phyloP scores from a whole-genome alignment of 1,284 basidiomycete species.

The Cryptococcus jaspeensis region DNA sequence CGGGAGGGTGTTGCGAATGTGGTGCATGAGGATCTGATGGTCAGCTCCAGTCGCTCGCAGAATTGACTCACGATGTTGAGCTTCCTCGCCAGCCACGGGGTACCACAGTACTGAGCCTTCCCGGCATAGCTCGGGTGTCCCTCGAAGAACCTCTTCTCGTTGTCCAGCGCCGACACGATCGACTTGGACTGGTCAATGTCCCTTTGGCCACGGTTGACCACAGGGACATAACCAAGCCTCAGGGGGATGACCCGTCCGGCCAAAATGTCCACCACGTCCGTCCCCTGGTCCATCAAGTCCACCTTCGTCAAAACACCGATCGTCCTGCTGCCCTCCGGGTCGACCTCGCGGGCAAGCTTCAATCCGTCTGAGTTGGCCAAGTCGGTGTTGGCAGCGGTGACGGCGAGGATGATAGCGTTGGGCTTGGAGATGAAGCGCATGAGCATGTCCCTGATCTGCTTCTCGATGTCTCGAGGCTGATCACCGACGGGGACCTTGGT shows the following conservation, averaged over 20 bases:
- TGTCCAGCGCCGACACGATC: constrained; percentile 80
- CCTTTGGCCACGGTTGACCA: constrained; percentile 93
- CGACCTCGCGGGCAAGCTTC: constrained; percentile 93
- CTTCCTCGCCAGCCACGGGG: constrained; percentile 94
- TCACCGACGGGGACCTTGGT: constrained; percentile 95
- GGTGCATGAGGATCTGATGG: constrained; percentile 89
- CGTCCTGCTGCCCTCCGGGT: constrained; percentile 90
- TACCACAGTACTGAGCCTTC: constrained; percentile 95
- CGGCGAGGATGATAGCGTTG: constrained; percentile 78
- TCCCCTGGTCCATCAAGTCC: constrained; percentile 95
- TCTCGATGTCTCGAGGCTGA: constrained; percentile 96
- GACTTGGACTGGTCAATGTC: constrained; percentile 89
- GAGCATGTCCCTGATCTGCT: constrained; percentile 95
- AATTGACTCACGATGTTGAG: constrained; percentile 77
- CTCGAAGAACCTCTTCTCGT: constrained; percentile 90
- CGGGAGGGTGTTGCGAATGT: constrained; percentile 91
- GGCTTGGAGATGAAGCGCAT: constrained; percentile 94
- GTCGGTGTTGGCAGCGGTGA: constrained; percentile 94
- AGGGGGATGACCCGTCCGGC: constrained; percentile 93
- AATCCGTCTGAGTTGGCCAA: constrained; percentile 97
- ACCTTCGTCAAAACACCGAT: constrained; percentile 98
- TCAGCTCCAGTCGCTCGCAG: constrained; percentile 1
- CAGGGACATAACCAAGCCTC: constrained; percentile 93
- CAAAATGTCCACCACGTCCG: constrained; percentile 97
- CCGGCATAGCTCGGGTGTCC: constrained; percentile 86